Base-by-base conservation (phyloP, 1,284 basidiomycete genomes). In the Phenoliferia sp. region DNA sequence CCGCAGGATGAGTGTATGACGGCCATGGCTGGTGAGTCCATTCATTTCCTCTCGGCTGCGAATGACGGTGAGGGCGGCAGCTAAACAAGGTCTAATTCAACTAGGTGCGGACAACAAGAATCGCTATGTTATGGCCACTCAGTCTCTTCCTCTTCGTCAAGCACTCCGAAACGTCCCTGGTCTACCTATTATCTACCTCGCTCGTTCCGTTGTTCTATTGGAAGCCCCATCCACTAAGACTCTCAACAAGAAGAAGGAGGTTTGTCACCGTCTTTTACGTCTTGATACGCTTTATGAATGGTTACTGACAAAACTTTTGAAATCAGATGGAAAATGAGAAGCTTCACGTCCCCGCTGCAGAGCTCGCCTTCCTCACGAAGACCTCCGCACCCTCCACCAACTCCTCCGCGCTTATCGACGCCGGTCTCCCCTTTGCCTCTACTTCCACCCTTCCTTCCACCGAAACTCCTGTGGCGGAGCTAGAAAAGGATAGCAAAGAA, bases 101-200 rank as follows among this genome's bases (percentile, higher is more conserved):
- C 31, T 72, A 93, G 93, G 92, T 33, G 84, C 86, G n/a, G 84
- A 85, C 31, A 97, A 97, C 78, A 90, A 90, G 78, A 91, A 95
- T 79, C 87, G 92, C 59, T 96, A 96, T 79, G 86, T 92, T 35
- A 82, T 96, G 61, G 90, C 90, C 12, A 87, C 90, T 0, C 90
- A 93, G 77, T 89, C 87, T 1, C 83, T 85, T 44, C 78, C 84
- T 3, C 84, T 95, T 4, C 85, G 90, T 3, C 79, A 81, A 34
- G 81, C 83, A 62, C 81, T 95, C 34, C 85, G 90, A 26, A 78
- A 78, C 17, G 83, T 94, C 59, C 89, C 92, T 19, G 93, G 87
- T 4, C 86, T 92, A 0, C 94, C 94, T 0, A 84, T 96, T 68
- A 83, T 96, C 44, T 93, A 95, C 79, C 84, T 94, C 70, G 94